Evolutionary conservation across 257 asterid species (phyloP), one percentile per base, ranked within the genome.

Genomic region (Ilex asprella): DNA sequence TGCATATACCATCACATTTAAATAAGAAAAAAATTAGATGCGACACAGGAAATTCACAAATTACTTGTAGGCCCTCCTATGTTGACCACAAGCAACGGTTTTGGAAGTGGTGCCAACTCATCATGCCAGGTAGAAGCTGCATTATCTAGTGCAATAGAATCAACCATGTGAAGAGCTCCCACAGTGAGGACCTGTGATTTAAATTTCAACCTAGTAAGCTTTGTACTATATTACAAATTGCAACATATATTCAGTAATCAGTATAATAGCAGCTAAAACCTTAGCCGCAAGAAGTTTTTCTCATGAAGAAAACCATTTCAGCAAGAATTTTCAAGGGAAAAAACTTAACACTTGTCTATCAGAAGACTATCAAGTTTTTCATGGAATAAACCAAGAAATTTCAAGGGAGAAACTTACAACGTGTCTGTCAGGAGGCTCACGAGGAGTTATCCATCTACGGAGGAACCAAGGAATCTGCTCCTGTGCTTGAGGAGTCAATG

Each of bases 51-150:
- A 55, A 61, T 55, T 69, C 46, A 71, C 30, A 16, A 21, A 35
- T 77, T 83, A 92, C 99, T 83, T 82, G 91, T 74, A 60, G 99
- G 96, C 63, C 97, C 96, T 65, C 99, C 99, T 50, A 92, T 80
- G 81, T 83, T 89, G 79, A 92, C 89, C 47, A 89, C 97, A 61
- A 92, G 78, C 72, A 92, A 71, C 30, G 99, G 99, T 83, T 84
- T 92, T 30, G 95, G 87, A 67, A 86, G 58, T 67, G 86, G 87
- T 61, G 96, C 96, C 62, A 92, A 86, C 77, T 81, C 95, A 61
- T 89, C 79, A 51, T 89, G 95, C 99, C 99, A 92, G 63, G 88
- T 63, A 71, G 57, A 78, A 63, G 99, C 97, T 31, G 95, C 91
- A 75, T 78, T 72, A 53, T 96, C 88, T 44, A 92, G 93, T 21